phyloP scores from a whole-genome alignment of 345 rosid species.

The Anacardium occidentale region DNA sequence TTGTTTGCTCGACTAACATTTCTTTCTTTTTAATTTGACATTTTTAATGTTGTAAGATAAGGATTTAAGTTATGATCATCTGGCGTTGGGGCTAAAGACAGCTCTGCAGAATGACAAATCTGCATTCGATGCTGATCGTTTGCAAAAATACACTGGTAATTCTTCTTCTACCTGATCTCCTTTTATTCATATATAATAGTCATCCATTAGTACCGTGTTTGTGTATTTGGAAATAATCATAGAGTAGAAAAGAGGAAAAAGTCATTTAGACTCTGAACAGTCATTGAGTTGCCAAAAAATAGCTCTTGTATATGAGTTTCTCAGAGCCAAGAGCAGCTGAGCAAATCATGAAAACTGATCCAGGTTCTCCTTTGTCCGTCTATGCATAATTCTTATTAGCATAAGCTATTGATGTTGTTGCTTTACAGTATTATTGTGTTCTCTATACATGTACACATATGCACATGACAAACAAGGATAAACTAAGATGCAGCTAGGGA shows the following conservation, averaged over 20 bases:
- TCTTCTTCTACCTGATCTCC: neutral
- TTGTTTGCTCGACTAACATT: slow-evolving; percentile 7
- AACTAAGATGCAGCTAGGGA: too few relatives aligned
- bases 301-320: neutral
- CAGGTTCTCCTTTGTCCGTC: neutral
- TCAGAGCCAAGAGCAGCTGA: neutral
- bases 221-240: neutral
- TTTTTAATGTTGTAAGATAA: slow-evolving; percentile 38
- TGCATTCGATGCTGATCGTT: slow-evolving; percentile 66
- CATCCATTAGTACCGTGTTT: neutral
- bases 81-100: slow-evolving; percentile 65
- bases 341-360: neutral
- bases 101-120: slow-evolving; percentile 68
- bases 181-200: neutral
- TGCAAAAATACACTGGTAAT: slow-evolving; percentile 64
- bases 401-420: neutral
- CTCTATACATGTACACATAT: too few relatives aligned
- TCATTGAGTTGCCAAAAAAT: neutral
- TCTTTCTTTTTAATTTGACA: neutral
- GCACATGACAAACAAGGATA: too few relatives aligned
- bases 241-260: neutral
- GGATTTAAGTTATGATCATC: slow-evolving; percentile 58
- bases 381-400: neutral
- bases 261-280: neutral
- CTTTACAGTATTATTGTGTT: too few relatives aligned